A percentile compares a stretch with the other conserved stretches of the same genome.
These are phyloP conservation scores for Chaetomidium leptoderma DNA, from an alignment of 495 filamentous ascomycete species.

Conservation along the genomic window DNA sequence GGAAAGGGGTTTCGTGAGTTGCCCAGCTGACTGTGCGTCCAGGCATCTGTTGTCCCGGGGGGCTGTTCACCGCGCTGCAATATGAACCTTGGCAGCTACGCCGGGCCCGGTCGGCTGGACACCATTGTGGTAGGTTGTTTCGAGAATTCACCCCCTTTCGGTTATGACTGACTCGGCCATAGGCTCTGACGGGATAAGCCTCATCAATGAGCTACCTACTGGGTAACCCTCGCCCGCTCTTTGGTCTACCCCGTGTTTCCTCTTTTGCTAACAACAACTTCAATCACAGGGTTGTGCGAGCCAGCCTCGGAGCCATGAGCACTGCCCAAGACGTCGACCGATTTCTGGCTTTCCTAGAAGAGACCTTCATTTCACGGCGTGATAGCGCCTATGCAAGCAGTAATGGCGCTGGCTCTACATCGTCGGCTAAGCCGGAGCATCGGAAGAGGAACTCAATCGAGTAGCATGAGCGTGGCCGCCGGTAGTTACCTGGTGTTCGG, in stretches of 20 bases:
- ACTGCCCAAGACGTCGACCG: conserved; percentile 55
- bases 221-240: conserved; percentile 17
- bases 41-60: conserved; percentile 47
- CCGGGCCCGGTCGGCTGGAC: conserved; percentile 57
- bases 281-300: conserved; percentile 52
- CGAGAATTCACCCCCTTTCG: background rate
- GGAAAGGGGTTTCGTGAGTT: conserved; percentile 47
- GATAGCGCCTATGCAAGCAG: conserved; percentile 7
- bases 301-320: conserved; percentile 70
- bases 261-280: conserved; percentile 8
- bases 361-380: conserved; percentile 41
- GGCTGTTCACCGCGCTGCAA: conserved; percentile 41
- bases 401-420: background rate
- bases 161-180: conserved; percentile 41
- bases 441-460: background rate
- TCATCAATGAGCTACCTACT: conserved; percentile 34
- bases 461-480: background rate
- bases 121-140: conserved; percentile 49
- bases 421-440: background rate
- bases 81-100: conserved; percentile 59
- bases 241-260: background rate
- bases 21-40: conserved; percentile 36
- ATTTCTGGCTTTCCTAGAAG: conserved; percentile 54
- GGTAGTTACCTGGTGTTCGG: background rate
- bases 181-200: conserved; percentile 25